phyloP scores from a whole-genome alignment of 495 filamentous ascomycete species.

The Aspergillus avenaceus region DNA sequence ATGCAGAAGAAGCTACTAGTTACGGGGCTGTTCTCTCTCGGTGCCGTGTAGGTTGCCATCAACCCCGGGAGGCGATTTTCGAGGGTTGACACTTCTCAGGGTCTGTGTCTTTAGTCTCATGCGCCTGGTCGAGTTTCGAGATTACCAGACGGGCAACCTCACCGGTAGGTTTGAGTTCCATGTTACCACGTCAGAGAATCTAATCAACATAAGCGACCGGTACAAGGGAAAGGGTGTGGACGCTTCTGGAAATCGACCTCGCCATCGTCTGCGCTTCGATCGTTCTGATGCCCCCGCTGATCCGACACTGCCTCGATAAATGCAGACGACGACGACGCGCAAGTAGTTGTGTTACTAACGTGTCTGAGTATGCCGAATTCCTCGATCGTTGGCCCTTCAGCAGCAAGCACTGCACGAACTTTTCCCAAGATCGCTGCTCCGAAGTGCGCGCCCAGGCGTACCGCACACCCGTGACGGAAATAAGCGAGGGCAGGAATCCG shows the following conservation, averaged over 20 bases:
- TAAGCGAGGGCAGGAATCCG: background rate
- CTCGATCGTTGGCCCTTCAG: background rate
- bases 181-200: no score
- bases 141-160: constrained; percentile 17
- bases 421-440: constrained; percentile 2
- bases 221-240: constrained; percentile 45
- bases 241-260: constrained; percentile 46
- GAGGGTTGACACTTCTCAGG: constrained; percentile 6
- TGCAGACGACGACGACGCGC: background rate
- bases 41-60: constrained; percentile 19
- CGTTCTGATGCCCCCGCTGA: constrained; percentile 27
- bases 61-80: no score
- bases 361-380: background rate
- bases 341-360: no score
- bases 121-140: constrained; percentile 16
- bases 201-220: constrained; percentile 6
- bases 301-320: constrained; percentile 8
- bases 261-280: constrained; percentile 49
- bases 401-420: background rate
- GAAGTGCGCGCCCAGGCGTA: constrained; percentile 1
- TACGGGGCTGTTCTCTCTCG: constrained; percentile 24
- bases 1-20: constrained; percentile 26
- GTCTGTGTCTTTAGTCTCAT: constrained; percentile 26
- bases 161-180: constrained; percentile 12
- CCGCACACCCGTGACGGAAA: background rate